Conservation (phyloP, 192 early-diverging fungal genomes). For the Backusella circina region DNA sequence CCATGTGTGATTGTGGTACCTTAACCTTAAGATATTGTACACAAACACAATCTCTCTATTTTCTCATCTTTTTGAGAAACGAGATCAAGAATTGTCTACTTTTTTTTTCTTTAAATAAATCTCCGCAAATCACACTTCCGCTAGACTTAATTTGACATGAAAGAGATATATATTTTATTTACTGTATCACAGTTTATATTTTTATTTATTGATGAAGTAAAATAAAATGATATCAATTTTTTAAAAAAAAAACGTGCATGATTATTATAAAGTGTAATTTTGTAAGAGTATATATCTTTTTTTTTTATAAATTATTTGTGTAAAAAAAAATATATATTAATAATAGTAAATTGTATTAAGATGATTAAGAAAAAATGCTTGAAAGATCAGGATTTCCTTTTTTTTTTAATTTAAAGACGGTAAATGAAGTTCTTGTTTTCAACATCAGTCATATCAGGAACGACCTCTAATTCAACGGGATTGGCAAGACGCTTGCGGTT, state of each 20-base stretch:
- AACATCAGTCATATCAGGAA: slow-evolving; percentile 15
- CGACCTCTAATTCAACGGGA: neutral
- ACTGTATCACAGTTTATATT: neutral
- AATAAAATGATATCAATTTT: neutral
- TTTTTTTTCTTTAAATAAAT: neutral
- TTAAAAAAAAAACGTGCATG: neutral
- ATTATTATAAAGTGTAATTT: neutral
- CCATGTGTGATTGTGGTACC: neutral
- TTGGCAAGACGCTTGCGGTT: slow-evolving; percentile 14
- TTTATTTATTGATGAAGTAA: neutral
- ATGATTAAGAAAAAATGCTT: neutral
- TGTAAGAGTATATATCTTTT: neutral
- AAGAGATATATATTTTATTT: neutral
- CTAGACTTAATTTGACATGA: neutral
- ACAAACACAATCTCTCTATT: neutral
- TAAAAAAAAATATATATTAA: neutral
- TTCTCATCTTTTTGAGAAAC: neutral
- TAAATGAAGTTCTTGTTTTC: slow-evolving; percentile 10
- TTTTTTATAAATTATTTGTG: neutral
- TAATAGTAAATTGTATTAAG: neutral
- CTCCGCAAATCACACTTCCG: neutral
- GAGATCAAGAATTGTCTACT: neutral
- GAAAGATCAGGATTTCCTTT: neutral
- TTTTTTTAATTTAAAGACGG: neutral
- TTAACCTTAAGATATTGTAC: neutral